Percentiles rank a stretch among this genome's conserved stretches.
phyloP scores from a whole-genome alignment of 78 protist species.

The slime mould (Dictyostelium discoideum) region DNA sequence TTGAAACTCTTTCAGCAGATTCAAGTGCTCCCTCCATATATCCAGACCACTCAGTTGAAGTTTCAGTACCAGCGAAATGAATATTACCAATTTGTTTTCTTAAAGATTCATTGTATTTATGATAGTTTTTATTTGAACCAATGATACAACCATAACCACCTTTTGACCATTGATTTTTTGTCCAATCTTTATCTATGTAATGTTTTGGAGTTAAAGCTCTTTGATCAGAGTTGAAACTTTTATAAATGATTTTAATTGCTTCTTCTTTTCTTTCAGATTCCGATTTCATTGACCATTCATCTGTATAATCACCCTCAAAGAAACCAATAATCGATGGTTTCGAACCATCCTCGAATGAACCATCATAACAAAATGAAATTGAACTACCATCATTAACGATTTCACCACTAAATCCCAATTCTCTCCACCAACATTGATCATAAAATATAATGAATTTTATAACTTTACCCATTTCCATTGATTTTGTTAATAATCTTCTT shows the following conservation, averaged over 20 bases:
- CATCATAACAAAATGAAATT: slow-evolving; percentile 25
- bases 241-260: background rate
- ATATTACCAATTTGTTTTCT: slow-evolving; percentile 64
- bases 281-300: background rate
- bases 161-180: background rate
- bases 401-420: slow-evolving; percentile 57
- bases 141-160: slow-evolving; percentile 37
- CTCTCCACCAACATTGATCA: slow-evolving; percentile 54
- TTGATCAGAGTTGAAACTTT: slow-evolving; percentile 10
- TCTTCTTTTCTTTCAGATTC: background rate
- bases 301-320: slow-evolving; percentile 33
- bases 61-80: slow-evolving; percentile 90
- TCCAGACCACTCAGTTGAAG: slow-evolving; percentile 83
- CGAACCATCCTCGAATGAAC: slow-evolving; percentile 46
- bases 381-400: slow-evolving; percentile 16
- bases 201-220: background rate
- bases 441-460: slow-evolving; percentile 69
- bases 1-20: slow-evolving; percentile 54
- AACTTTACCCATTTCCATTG: slow-evolving; percentile 55
- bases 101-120: slow-evolving; percentile 5
- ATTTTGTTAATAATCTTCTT: background rate
- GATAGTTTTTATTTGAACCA: background rate
- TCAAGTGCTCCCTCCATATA: slow-evolving; percentile 84
- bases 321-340: slow-evolving; percentile 55
- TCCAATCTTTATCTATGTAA: slow-evolving; percentile 54